Base-by-base conservation (phyloP, 2,329 filamentous ascomycete species). In the Monilinia fructicola region DNA sequence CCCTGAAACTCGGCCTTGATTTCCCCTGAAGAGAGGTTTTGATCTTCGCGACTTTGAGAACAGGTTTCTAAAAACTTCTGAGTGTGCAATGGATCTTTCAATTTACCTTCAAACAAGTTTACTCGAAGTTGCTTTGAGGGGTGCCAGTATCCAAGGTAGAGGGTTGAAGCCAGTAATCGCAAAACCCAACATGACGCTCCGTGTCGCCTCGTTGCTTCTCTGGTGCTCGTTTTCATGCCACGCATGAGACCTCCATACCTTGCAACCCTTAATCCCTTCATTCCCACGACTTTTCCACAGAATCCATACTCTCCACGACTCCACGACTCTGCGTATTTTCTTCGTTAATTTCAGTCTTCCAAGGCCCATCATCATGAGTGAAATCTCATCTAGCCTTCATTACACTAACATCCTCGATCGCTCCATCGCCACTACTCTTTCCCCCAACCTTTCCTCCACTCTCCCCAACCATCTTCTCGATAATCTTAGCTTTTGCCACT, bases 401-500 rank as follows among this genome's bases (percentile, higher is more conserved):
- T 16, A 79, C 73, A 67, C 78, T 81, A 59, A 80, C 79, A 71
- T 81, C 79, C 71, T 84, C 82, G 73, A 82, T 83, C 70, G 76
- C 82, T 44, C 78, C 78, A 72, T 78, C 78, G n/a, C 67, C 67
- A 44, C 67, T 69, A 52, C 65, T 69, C 44, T 67, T 69, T 3
- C 54, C 59, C 12, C 42, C 54, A 50, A 46, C 62, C 16, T 67
- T 56, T 23, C 67, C 67, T 28, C 69, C 65, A 3, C 46, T 52
- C 71, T 84, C 83, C 10, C 84, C 84, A 1, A 84, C 74, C 71
- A 91, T 87, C 68, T 88, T 88, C 77, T 95, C 90, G 54, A 98
- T 87, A 56, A 99, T 85, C 78, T 94, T 96, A 1, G 86, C 85
- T 77, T 97, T 97, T 3, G 90, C 90, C 72, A 87, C 85, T 4